These are phyloP conservation scores for Nicotiana noctiflora DNA, from an alignment of 257 asterid genomes.

Conservation along the genomic window DNA sequence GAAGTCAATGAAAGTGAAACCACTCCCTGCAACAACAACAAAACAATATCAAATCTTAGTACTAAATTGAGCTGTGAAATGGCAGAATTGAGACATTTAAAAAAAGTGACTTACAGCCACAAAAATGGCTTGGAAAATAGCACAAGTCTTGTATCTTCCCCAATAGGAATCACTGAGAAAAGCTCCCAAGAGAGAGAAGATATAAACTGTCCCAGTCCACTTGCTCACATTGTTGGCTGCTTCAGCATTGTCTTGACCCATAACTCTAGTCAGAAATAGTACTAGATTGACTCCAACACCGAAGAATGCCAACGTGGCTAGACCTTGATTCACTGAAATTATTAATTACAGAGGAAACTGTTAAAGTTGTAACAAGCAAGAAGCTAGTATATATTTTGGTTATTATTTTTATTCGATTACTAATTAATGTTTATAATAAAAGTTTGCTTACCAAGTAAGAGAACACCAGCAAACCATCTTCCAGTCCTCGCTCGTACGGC, in stretches of 20 bases:
- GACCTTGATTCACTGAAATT: constrained; percentile 74
- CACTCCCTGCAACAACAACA: constrained; percentile 47
- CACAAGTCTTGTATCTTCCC: constrained; percentile 95
- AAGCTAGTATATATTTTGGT: too few species aligned
- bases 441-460: constrained; percentile 53
- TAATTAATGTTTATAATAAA: too few species aligned
- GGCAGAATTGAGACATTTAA: not conserved
- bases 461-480: constrained; percentile 67
- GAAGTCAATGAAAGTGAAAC: constrained; percentile 60
- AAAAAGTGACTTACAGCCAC: constrained; percentile 42
- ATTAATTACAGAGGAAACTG: too few species aligned
- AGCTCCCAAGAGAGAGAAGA: constrained; percentile 89
- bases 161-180: constrained; percentile 86
- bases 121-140: constrained; percentile 73
- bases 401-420: too few species aligned
- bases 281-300: constrained; percentile 93
- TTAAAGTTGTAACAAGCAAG: not conserved
- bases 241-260: constrained; percentile 87
- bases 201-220: constrained; percentile 93
- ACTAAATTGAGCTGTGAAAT: not conserved
- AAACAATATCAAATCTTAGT: not conserved
- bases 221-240: constrained; percentile 94
- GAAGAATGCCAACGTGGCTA: constrained; percentile 85
- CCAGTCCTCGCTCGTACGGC: constrained; percentile 68
- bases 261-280: constrained; percentile 63